Base-by-base conservation (phyloP, 2,329 filamentous ascomycete genomes). In the Beauveria sp. region DNA sequence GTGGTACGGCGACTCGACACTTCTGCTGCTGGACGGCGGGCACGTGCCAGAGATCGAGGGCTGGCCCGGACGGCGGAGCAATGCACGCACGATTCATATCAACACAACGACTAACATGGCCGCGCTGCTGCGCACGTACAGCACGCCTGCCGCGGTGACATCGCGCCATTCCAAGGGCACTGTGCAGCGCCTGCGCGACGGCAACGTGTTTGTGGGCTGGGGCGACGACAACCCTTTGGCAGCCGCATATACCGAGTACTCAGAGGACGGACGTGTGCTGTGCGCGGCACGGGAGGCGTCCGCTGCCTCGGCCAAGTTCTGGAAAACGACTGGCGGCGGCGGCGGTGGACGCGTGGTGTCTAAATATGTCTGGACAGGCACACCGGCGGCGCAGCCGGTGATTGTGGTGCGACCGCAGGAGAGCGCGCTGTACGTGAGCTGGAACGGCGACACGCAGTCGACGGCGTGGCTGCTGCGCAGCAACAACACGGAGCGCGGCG, bases 171-270 rank as follows among this genome's bases (percentile, higher is more conserved):
- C 80, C 0, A 75, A 77, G 65, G 74, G 75, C 20, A 73, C 70
- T 48, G 77, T 80, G 42, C 83, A 86, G 65, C 66, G 81, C 14
- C 74, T 85, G 0, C 76, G 78, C 0, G 78, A 77, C 57, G 80
- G 80, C 28, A 79, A 82, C 62, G 77, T 77, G 9, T 71, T 85
- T 52, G 77, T 85, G 50, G 81, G 81, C 63, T 86, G 83, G 82
- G 82, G 83, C 3, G 76, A 75, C 0, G 74, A 75, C 38, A 18
- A 24, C 38, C 46, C 20, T 4, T 60, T 26, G 38, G 46, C 57
- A 9, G 78, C 77, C 0, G 76, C 75, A 7, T 64, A 80, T 43
- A 80, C 77, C 2, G 78, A 78, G 65, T 75, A 80, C 65, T 73
- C 73, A 0, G 65, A 71, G 1, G 74, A 77, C 10, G 82, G 81